Evolutionary conservation across 306 rosid genomes (phyloP).

Genomic region (Castanea crenata): DNA sequence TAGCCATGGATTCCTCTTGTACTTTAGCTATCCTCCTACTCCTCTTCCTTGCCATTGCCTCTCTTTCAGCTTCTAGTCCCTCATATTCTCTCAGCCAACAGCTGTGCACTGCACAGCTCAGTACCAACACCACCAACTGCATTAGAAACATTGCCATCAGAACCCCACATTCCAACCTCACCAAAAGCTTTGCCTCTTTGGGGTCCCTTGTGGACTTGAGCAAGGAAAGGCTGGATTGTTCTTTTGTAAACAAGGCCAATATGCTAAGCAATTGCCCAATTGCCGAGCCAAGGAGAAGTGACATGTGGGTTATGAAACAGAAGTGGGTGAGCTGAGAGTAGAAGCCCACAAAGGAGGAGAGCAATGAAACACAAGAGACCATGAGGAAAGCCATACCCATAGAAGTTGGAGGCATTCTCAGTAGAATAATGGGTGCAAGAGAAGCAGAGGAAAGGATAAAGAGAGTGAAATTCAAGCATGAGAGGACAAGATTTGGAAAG

Average conservation of each 20-base stretch:
- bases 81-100: slow-evolving; percentile 75
- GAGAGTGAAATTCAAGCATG: slow-evolving; percentile 52
- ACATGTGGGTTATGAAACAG: slow-evolving; percentile 64
- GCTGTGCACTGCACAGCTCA: slow-evolving; percentile 69
- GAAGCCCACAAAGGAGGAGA: slow-evolving; percentile 71
- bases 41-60: slow-evolving; percentile 50
- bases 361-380: slow-evolving; percentile 60
- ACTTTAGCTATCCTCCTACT: slow-evolving; percentile 51
- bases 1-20: slow-evolving; percentile 61
- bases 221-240: slow-evolving; percentile 47
- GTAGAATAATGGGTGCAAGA: slow-evolving; percentile 62
- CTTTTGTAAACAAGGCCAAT: slow-evolving; percentile 59
- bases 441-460: slow-evolving; percentile 66
- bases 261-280: slow-evolving; percentile 49
- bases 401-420: slow-evolving; percentile 72
- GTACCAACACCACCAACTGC: slow-evolving; percentile 51
- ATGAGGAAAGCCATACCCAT: slow-evolving; percentile 64
- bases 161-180: slow-evolving; percentile 74
- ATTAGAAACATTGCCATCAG: slow-evolving; percentile 67
- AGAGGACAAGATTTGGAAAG: slow-evolving; percentile 59
- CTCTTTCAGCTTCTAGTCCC: slow-evolving; percentile 58
- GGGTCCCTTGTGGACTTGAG: slow-evolving; percentile 56
- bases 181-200: slow-evolving; percentile 61
- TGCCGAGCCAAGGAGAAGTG: slow-evolving; percentile 49
- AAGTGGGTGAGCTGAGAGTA: slow-evolving; percentile 64